Percentiles rank a stretch among this genome's conserved stretches.
Evolutionary conservation across 805 yeast genomes (phyloP).

Genomic region (Maudiozyma pseudohumilis): DNA sequence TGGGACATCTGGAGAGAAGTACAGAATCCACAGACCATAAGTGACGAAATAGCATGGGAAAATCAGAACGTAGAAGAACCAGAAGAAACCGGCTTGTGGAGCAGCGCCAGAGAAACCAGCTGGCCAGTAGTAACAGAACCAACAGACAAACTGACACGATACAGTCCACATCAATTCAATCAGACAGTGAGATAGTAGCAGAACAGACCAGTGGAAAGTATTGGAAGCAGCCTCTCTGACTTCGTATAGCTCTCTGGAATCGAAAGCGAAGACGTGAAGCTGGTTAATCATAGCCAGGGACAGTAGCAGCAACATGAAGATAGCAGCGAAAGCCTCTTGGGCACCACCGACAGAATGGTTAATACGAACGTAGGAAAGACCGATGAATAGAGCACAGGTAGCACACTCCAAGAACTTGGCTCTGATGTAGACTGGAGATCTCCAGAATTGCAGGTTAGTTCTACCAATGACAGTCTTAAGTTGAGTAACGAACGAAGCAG

Average conservation of each 20-base stretch:
- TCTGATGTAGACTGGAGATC: slow-evolving; percentile 53
- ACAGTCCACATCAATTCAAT: slow-evolving; percentile 42
- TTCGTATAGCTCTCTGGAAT: slow-evolving; percentile 56
- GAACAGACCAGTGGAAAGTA: slow-evolving; percentile 58
- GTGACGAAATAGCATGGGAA: slow-evolving; percentile 44
- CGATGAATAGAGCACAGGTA: slow-evolving; percentile 50
- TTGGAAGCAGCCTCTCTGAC: slow-evolving; percentile 66
- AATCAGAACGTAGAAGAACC: slow-evolving; percentile 37
- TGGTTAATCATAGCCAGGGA: slow-evolving; percentile 51
- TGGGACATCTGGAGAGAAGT: slow-evolving; percentile 36
- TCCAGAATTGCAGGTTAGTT: slow-evolving; percentile 52
- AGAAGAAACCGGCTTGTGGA: slow-evolving; percentile 43
- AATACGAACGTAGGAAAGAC: slow-evolving; percentile 57
- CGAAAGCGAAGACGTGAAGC: slow-evolving; percentile 49
- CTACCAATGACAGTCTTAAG: slow-evolving; percentile 38
- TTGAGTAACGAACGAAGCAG: slow-evolving; percentile 36
- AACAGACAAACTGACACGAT: slow-evolving; percentile 34
- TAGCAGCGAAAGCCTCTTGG: slow-evolving; percentile 52
- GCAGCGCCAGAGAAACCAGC: slow-evolving; percentile 35
- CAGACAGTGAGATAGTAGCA: slow-evolving; percentile 35
- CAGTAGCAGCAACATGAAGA: slow-evolving; percentile 46
- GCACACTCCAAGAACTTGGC: slow-evolving; percentile 45
- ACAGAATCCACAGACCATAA: slow-evolving; percentile 44
- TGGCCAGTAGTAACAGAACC: slow-evolving; percentile 42
- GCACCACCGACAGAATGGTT: slow-evolving; percentile 52